A percentile compares a stretch with the other conserved stretches of the same genome.
These are phyloP conservation scores for Alloteropsis angusta DNA, from an alignment of 202 grass and related monocot genomes.

Conservation along the genomic window DNA sequence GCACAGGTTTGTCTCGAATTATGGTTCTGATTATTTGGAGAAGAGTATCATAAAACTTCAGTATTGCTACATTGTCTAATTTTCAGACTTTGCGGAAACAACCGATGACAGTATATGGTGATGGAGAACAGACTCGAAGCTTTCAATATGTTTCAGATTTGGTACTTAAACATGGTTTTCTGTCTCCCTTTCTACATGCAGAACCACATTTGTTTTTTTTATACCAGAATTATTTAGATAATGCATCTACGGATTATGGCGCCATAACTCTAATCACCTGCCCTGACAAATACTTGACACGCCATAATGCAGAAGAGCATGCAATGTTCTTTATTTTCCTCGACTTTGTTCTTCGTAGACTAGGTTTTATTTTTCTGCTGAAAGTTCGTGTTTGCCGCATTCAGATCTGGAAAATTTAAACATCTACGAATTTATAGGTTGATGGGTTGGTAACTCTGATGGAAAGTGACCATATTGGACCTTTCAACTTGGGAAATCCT, in stretches of 20 bases:
- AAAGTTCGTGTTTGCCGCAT: neutral
- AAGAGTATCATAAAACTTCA: constrained; percentile 4
- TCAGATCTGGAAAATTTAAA: neutral
- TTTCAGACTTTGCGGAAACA: constrained; percentile 69
- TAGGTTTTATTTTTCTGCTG: neutral
- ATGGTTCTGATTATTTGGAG: neutral
- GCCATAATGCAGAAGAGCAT: neutral
- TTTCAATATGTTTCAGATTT: constrained; percentile 97
- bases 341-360: neutral
- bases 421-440: constrained; percentile 39
- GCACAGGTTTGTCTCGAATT: constrained; percentile 55
- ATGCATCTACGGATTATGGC: neutral
- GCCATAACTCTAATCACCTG: neutral
- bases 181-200: neutral
- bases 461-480: constrained; percentile 76
- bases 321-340: neutral
- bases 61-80: constrained; percentile 4
- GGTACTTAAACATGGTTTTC: constrained; percentile 41
- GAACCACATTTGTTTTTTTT: neutral
- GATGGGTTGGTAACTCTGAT: constrained; percentile 81
- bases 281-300: neutral
- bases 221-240: neutral
- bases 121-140: constrained; percentile 94
- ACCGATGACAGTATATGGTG: constrained; percentile 95
- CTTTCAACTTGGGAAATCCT: constrained; percentile 96